Percentiles rank a stretch among this genome's conserved stretches.
Evolutionary conservation across 495 filamentous ascomycete species (phyloP).

Genomic region (Penicillium pulvis): DNA sequence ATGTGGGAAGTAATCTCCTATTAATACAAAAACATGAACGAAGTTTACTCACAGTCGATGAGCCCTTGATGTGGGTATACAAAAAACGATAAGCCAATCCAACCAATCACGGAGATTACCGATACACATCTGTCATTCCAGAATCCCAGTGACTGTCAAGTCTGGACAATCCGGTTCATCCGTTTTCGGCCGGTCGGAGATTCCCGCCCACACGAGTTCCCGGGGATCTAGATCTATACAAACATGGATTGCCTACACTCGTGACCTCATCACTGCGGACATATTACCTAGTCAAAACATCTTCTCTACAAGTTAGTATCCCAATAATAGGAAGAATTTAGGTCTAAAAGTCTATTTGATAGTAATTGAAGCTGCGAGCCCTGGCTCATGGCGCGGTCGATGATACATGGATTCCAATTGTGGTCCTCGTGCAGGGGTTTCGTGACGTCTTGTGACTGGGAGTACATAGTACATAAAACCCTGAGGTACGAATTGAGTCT

Average conservation of each 20-base stretch:
- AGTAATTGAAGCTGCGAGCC: not conserved
- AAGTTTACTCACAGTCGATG: not conserved
- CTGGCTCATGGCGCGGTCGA: constrained; percentile 12
- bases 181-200: not conserved
- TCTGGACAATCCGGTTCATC: not conserved
- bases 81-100: not conserved
- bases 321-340: not conserved
- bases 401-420: constrained; percentile 18
- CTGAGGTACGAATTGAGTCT: not conserved
- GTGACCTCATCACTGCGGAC: constrained; percentile 23
- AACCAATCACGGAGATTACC: not conserved
- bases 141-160: not conserved
- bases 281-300: not conserved
- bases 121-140: not conserved
- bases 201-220: not conserved
- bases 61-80: not conserved
- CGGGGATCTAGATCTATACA: not conserved
- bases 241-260: not conserved
- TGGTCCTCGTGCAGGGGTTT: not conserved
- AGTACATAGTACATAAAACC: constrained; percentile 5
- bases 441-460: constrained; percentile 24
- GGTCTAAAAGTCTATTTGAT: not conserved
- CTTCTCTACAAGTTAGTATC: not conserved
- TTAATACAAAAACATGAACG: too few relatives aligned
- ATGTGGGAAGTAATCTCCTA: too few relatives aligned